These are phyloP conservation scores for Rhizopus arrhizus DNA, from an alignment of 371 early-diverging fungal genomes.

Conservation along the genomic window DNA sequence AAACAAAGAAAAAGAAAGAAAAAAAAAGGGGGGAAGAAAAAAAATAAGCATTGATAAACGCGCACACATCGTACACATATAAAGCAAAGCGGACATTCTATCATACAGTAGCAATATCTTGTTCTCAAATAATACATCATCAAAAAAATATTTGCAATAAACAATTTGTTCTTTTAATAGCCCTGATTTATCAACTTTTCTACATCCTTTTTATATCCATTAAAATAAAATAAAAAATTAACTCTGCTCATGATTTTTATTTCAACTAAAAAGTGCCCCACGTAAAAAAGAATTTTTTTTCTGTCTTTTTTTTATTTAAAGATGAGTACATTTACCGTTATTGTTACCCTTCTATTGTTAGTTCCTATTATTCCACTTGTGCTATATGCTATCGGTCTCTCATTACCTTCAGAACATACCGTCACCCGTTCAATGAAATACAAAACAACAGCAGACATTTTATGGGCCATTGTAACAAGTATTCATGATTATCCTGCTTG, in stretches of 20 bases:
- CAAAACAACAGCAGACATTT: slow-evolving; percentile 30
- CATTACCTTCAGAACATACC: slow-evolving; percentile 25
- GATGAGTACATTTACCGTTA: no score
- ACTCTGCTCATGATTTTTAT: no score
- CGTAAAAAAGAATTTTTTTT: no score
- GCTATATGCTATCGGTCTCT: slow-evolving; percentile 26
- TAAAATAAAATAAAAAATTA: no score
- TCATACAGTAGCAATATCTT: neutral
- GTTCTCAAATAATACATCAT: no score
- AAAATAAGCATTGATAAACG: neutral
- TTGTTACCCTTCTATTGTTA: slow-evolving; percentile 12
- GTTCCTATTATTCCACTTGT: slow-evolving; percentile 29
- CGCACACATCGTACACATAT: neutral
- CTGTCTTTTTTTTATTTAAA: no score
- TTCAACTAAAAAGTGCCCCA: no score
- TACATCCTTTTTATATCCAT: no score
- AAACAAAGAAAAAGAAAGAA: slow-evolving; percentile 1
- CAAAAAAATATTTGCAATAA: no score
- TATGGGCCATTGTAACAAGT: slow-evolving; percentile 44
- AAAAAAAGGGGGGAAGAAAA: neutral
- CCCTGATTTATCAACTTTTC: no score
- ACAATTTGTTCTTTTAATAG: no score
- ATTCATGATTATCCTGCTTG: slow-evolving; percentile 43
- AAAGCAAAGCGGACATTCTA: neutral
- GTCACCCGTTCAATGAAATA: slow-evolving; percentile 20